These are phyloP conservation scores for Neofusicoccum umdonicola DNA, from an alignment of 2,329 filamentous ascomycete genomes.

Conservation along the genomic window DNA sequence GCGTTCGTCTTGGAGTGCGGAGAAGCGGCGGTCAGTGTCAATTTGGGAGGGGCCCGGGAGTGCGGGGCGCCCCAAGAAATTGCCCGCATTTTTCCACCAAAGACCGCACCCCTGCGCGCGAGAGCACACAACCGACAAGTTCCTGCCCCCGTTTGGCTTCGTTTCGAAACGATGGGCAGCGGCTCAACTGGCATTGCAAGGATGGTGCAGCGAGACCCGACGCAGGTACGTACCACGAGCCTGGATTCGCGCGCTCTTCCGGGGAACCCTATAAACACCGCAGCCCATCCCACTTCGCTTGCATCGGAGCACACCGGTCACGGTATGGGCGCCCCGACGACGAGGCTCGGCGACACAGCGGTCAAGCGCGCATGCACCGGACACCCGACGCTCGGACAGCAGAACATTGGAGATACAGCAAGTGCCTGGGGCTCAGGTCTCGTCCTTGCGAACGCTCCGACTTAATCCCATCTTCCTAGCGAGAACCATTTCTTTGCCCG, in stretches of 20 bases:
- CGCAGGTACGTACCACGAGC: background rate
- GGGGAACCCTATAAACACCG: background rate
- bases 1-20: background rate
- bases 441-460: no score
- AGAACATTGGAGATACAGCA: no score
- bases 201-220: background rate
- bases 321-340: no score
- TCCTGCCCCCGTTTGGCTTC: background rate
- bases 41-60: background rate
- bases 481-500: no score
- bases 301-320: no score
- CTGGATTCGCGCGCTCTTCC: background rate
- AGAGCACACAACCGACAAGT: no score
- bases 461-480: no score
- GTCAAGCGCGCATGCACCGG: no score
- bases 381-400: no score
- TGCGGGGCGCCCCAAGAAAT: background rate
- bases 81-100: constrained; percentile 1
- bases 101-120: background rate
- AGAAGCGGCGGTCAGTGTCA: background rate
- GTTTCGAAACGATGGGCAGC: background rate
- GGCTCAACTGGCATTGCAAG: background rate
- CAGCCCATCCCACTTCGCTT: background rate
- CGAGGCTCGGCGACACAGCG: no score
- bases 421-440: no score